These are phyloP conservation scores for Lagenidium giganteum DNA, from an alignment of 352 stramenopile species.

Conservation along the genomic window DNA sequence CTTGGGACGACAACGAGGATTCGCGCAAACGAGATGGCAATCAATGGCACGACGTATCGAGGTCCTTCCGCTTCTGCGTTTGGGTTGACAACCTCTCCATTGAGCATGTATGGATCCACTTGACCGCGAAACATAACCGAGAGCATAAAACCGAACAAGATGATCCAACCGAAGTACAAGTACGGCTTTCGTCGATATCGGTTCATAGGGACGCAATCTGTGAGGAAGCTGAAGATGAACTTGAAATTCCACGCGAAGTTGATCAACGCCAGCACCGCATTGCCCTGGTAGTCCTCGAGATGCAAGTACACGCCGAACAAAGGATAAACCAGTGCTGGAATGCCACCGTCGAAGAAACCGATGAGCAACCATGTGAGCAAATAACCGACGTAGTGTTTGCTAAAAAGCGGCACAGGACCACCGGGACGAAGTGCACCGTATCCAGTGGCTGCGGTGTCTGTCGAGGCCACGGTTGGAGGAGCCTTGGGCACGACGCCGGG, in stretches of 20 bases:
- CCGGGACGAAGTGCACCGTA: neutral
- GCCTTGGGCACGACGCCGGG: neutral
- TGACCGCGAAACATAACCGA: neutral
- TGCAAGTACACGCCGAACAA: slow-evolving; percentile 14
- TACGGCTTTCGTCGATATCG: slow-evolving; percentile 15
- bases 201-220: slow-evolving; percentile 12
- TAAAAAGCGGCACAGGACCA: neutral
- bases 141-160: slow-evolving; percentile 2
- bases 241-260: slow-evolving; percentile 6
- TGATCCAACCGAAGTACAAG: slow-evolving; percentile 7
- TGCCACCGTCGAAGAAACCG: slow-evolving; percentile 7
- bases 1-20: slow-evolving; percentile 5
- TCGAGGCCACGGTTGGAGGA: neutral
- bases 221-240: slow-evolving; percentile 12
- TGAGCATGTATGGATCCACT: slow-evolving; percentile 1
- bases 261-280: neutral
- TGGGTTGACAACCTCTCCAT: neutral
- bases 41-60: slow-evolving; percentile 1
- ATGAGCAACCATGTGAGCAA: slow-evolving; percentile 10
- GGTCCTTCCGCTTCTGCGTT: neutral
- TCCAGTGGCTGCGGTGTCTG: neutral
- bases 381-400: slow-evolving; percentile 3
- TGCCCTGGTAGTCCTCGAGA: slow-evolving; percentile 3
- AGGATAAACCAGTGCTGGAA: slow-evolving; percentile 11
- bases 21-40: neutral